phyloP scores from a whole-genome alignment of 108 stramenopile genomes.

The Cylindrotheca closterium region DNA sequence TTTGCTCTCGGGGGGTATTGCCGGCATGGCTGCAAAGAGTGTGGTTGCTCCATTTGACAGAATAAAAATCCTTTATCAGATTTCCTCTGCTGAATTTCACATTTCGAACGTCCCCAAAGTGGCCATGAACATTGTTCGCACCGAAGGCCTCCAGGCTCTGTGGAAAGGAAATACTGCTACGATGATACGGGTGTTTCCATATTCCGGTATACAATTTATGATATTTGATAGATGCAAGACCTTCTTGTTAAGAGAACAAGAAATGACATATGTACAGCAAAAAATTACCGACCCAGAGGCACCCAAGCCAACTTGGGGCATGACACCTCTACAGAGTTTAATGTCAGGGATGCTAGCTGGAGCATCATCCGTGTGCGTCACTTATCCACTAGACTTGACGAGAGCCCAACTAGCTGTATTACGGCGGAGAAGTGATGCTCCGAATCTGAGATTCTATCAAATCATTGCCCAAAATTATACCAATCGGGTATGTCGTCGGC shows the following conservation, averaged over 20 bases:
- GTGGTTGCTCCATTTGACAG: conserved; percentile 90
- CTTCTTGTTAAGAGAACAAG: conserved; percentile 45
- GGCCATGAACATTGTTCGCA: conserved; percentile 55
- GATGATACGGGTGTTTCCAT: conserved; percentile 96
- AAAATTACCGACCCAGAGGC: conserved; percentile 17
- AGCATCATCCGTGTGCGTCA: conserved; percentile 75
- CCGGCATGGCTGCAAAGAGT: conserved; percentile 87
- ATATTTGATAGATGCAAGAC: conserved; percentile 90
- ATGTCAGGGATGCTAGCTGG: conserved; percentile 89
- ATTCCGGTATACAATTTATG: conserved; percentile 97
- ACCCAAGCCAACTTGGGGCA: conserved; percentile 37
- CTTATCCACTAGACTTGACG: conserved; percentile 95
- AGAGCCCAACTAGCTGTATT: conserved; percentile 95
- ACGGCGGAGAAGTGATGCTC: conserved; percentile 30
- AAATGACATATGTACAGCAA: conserved; percentile 6
- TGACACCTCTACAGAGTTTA: conserved; percentile 86
- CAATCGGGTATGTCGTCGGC: conserved; percentile 21
- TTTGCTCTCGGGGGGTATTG: conserved; percentile 72
- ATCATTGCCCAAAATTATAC: conserved; percentile 44
- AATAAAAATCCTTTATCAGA: conserved; percentile 89
- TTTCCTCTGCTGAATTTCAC: conserved; percentile 68
- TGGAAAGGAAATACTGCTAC: conserved; percentile 97
- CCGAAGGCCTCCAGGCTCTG: conserved; percentile 83
- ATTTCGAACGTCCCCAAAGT: conserved; percentile 65
- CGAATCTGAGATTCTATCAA: conserved; percentile 27